Base-by-base conservation (phyloP, 805 yeast genomes). In the Kodamaea fukazawae region DNA sequence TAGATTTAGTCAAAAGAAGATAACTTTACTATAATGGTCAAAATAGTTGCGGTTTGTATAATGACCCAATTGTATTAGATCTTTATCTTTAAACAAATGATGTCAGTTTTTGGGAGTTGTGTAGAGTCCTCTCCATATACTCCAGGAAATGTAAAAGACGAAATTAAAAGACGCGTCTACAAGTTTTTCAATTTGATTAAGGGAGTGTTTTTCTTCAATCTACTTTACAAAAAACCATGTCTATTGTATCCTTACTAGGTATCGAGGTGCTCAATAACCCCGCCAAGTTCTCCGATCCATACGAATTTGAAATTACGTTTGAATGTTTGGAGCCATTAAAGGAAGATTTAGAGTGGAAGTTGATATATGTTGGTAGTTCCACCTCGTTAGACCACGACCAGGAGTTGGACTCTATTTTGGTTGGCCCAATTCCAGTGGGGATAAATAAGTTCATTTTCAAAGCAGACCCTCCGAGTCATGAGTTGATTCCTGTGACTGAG, bases 381-480 rank as follows among this genome's bases (percentile, higher is more conserved):
- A 76, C 95, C 34, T 88, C 97, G 28, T 65, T 88, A 37, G 97
- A 93, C 48, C 97, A 93, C 53, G 99, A 93, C 61, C 99, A 93
- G 63, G 97, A 90, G 59, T 70, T 93, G 40, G 99, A 93, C 57
- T 89, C 97, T 1, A 81, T 93, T 28, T 67, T 93, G n/a, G 99
- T 93, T 3, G 99, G 99, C 0, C 99, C 99, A 0, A 96, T 93
- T 2, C 99, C 99, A 0, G 96, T 93, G 2, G 99, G 99, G 1
- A 81, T 91, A 29, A 93, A 93, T 58, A 89, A 91, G 62, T 93
- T 93, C 54, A 75, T 90, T 8, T 85, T 93, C 60, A 79, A 86
- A 13, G 97, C 98, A 0, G 98, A 95, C 54, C 96, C 99, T 0
- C 99, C 99, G 1, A 81, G 91, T 1, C 95, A 97, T 0, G 98